Base-by-base conservation (phyloP, 805 yeast genomes). In the Starmera quercuum region DNA sequence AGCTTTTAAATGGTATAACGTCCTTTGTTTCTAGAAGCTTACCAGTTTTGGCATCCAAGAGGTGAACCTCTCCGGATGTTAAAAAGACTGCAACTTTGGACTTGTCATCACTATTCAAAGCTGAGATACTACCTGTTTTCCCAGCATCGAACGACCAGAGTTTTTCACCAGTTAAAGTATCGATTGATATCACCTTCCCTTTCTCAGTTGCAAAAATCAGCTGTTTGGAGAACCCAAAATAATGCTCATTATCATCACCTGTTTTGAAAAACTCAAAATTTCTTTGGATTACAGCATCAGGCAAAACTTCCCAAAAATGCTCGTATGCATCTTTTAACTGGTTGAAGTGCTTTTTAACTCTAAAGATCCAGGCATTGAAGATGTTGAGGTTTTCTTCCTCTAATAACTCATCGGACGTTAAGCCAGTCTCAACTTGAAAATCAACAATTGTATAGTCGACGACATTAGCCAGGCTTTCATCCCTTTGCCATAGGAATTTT, bases 201-300 rank as follows among this genome's bases (percentile, higher is more conserved):
- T 49, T 49, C 10, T 49, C 44, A 0, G 74, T 64, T 3, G 67
- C 59, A 1, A 62, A 59, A 3, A 73, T 49, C 19, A 74, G 39
- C 5, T 51, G 48, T 37, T 73, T 73, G 7, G 54, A 46, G 22
- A 68, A 62, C 1, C 79, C 79, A 55, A 74, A 73, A 20, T 54
- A 61, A 25, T 29, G 43, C 31, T 43, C 42, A 12, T 39, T 42
- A 15, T 34, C 26, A 5, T n/a, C 20, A 14, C 6, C 11, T 7
- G 12, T 21, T 9, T 13, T n/a, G 8, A 23, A 16, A 14, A 38
- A 25, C 26, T 28, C 11, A 29, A 22, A 14, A 13, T 16, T 18
- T 15, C 30, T 19, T 19, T 29, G n/a, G 29, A 35, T 31, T 13
- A 37, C 37, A 23, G 29, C 36, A 13, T 19, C 29, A 32, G 36